Base-by-base conservation (phyloP, 106 monocot species). In the Posidonia australis region DNA sequence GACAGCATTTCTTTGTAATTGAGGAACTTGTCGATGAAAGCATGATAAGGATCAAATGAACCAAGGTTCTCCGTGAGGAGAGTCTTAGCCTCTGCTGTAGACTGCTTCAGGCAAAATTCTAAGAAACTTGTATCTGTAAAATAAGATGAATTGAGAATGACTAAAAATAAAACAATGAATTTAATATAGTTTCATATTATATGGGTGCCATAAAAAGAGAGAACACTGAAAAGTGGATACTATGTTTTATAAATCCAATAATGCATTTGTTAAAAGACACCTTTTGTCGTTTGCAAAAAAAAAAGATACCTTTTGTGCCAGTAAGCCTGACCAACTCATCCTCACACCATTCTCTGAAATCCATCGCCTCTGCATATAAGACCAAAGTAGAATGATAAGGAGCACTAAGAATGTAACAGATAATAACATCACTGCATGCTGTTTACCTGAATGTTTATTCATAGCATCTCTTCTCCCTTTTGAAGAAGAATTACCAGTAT, bases 321-420 rank as follows among this genome's bases (percentile, higher is more conserved):
- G 98, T 99, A 28, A 99, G 87, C 63, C 78, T 78, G 31, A 62
- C 24, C 78, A 81, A 73, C 69, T 99, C 91, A 60, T 54, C 60
- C 65, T 85, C 91, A 4, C 85, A 99, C 98, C 98, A 99, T 29
- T 85, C 74, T 56, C 87, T 78, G 87, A 99, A 99, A 59, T 85
- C 91, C 75, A 69, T 74, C n/a, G 98, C 98, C 71, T 91, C 98
- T 99, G 98, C 25, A 80, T 1, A 19, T 69, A 65, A 49, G n/a
- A n/a, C n/a, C n/a, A 17, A 49, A 16, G 12, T 16, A 49, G 14
- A 49, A n/a, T 49, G 48, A 10, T 16, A 17, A 49, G 3, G n/a
- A 49, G n/a, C 48, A 9, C 0, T 16, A 4, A 49, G 48, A 49
- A 49, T 3, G 13, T n/a, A 13, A 13, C 48, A 49, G 12, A 13